A percentile compares a stretch with the other conserved stretches of the same genome.
Evolutionary conservation across 2,329 filamentous ascomycete genomes (phyloP).

Genomic region (Microcyclosporella mali): DNA sequence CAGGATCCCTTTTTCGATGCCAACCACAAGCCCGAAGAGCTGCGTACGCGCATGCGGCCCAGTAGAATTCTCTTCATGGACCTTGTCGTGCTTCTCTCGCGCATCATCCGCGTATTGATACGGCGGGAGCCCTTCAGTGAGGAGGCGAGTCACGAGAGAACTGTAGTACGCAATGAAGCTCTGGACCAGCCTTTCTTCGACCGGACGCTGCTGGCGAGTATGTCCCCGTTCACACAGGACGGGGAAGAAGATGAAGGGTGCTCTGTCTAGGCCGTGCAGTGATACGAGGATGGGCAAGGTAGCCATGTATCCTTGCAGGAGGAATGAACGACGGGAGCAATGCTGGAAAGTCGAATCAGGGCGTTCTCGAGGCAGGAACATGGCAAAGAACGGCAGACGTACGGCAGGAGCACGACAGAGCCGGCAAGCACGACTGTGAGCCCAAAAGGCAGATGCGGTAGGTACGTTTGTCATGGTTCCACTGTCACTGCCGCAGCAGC

Average conservation of each 20-base stretch:
- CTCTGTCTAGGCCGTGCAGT: not conserved
- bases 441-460: too few species aligned
- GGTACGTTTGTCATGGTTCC: too few species aligned
- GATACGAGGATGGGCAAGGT: too few species aligned
- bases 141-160: conserved; percentile 6
- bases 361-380: too few species aligned
- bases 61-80: conserved; percentile 9
- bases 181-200: conserved; percentile 13
- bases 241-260: conserved; percentile 9
- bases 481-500: too few species aligned
- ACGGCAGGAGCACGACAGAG: too few species aligned
- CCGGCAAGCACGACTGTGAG: too few species aligned
- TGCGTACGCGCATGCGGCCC: conserved; percentile 3
- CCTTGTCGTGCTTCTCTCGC: conserved; percentile 9
- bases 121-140: not conserved
- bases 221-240: conserved; percentile 4
- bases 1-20: conserved; percentile 15
- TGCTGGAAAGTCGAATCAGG: too few species aligned
- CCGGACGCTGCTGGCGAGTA: conserved; percentile 1
- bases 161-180: conserved; percentile 8
- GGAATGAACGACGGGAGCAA: too few species aligned
- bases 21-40: conserved; percentile 5
- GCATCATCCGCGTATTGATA: conserved; percentile 11
- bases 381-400: too few species aligned
- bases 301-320: too few species aligned